Evolutionary conservation across 2,329 filamentous ascomycete genomes (phyloP), one percentile per base, ranked within the genome.

Genomic region (Triangularia verruculosa): DNA sequence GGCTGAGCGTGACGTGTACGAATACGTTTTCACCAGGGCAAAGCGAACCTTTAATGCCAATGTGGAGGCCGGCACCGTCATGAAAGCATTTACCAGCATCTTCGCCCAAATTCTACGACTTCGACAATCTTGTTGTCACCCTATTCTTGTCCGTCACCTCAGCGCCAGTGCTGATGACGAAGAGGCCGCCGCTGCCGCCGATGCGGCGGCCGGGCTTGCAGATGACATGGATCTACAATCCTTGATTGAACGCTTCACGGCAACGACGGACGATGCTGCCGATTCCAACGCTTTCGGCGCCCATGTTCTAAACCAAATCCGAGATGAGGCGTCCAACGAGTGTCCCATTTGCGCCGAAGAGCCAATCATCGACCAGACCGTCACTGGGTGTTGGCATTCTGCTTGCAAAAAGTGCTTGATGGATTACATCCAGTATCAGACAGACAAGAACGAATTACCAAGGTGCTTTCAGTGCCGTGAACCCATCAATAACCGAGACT

Each of bases 321-420:
- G 96, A 68, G 91, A 91, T 61, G 94, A 98, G 72, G 88, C 91
- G 0, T 86, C 89, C 64, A 90, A 90, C 65, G 95, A 99, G 78
- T 99, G 95, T 71, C 94, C 95, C 0, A 91, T 99, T 59, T 99
- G 95, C 77, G 87, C 91, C 3, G 94, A 98, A 75, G 95, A 98
- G 74, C 93, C 93, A 3, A 98, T 98, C 93, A 86, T 92, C 47
- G 90, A 97, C 61, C 94, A 96, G 73, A 90, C 91, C 0, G 95
- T 99, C 1, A 98, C 95, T 0, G 92, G 92, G 0, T 99, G 95
- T 77, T 99, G 95, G 93, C 95, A 99, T 76, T 96, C 92, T 32
- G 93, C 95, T 0, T 99, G 95, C 79, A 97, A 95, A 77, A 89
- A 91, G 66, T 99, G 95, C 71, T 79, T 98, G n/a, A 79, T 96